phyloP scores from a whole-genome alignment of 2,329 filamentous ascomycete genomes.

The Rhynchosporium graminicola region DNA sequence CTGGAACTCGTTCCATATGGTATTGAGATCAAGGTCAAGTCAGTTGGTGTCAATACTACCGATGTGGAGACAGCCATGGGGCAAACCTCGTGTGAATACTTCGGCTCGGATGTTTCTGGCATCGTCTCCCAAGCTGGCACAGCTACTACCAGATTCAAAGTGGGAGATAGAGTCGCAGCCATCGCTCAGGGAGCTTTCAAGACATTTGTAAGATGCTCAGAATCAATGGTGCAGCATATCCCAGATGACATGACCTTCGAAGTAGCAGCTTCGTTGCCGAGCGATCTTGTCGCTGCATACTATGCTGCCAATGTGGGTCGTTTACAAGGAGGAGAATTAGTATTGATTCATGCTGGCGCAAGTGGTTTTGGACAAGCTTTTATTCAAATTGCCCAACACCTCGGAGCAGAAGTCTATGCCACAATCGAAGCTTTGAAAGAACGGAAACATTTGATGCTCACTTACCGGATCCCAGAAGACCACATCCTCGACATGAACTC shows the following conservation, averaged over 20 bases:
- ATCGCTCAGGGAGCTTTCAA: constrained; percentile 16
- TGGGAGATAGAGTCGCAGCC: constrained; percentile 36
- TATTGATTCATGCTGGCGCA: constrained; percentile 16
- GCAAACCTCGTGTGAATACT: neutral
- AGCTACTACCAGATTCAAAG: constrained; percentile 30
- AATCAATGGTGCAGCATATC: constrained; percentile 22
- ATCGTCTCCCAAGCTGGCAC: constrained; percentile 31
- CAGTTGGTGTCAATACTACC: neutral
- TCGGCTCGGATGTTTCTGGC: constrained; percentile 12
- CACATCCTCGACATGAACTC: constrained; percentile 11
- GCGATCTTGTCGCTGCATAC: constrained; percentile 9
- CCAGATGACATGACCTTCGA: constrained; percentile 22
- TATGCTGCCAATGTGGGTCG: constrained; percentile 2
- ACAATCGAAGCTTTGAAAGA: constrained; percentile 6
- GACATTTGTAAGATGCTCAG: constrained; percentile 7
- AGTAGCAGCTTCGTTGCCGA: constrained; percentile 28
- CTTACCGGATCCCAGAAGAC: constrained; percentile 5
- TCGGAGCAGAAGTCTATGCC: constrained; percentile 10
- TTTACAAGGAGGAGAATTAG: constrained; percentile 13
- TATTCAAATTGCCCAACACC: constrained; percentile 12
- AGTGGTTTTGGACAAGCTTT: constrained; percentile 15
- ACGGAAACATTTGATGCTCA: constrained; percentile 3
- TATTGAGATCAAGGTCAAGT: constrained; percentile 9
- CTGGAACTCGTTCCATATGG: neutral
- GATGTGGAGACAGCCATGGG: constrained; percentile 14